Base-by-base conservation (phyloP, 2,329 filamentous ascomycete genomes). In the Aspergillus latus region DNA sequence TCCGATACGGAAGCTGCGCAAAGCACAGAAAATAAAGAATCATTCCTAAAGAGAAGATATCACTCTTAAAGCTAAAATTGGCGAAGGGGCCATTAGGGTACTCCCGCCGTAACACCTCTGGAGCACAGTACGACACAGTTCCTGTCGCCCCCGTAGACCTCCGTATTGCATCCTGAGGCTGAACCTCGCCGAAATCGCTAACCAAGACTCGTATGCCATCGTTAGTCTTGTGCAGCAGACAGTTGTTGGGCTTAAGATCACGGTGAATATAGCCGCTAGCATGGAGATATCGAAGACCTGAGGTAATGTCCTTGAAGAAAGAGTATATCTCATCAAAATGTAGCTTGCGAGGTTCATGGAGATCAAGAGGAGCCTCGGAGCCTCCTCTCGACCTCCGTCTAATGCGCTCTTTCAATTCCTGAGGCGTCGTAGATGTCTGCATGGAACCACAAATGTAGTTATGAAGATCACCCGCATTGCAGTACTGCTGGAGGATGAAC, bases 11-110 rank as follows among this genome's bases (percentile, higher is more conserved):
- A 9, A 99, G 81, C 46, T 88, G 83, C 1, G 88, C 90, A 70
- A 99, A 99, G 71, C 94, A 99, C 81, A 99, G 88, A 69, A 99
- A 99, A 72, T 97, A 96, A 3, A 99, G 82, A 54, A 97, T 97
- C 93, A 99, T 97, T 49, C 94, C 94, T 0, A 99, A 79, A 1
- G 92, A 97, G 73, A 99, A 99, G n/a, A 99, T 89, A 68, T 99
- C 94, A 0, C 92, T 97, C 69, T 97, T 99, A 26, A 90, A 92
- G 0, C 91, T 96, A 67, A 99, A 99, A 69, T 97, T 96, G 6
- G 89, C 92, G 65, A 90, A 93, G 1, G 82, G 82, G 0, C 93
- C 93, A 29, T 79, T 80, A 0, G 82, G 75, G 43, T 70, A 74
- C 36, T 82, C 87, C 62, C 83, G 83, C 49, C 83, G 86, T 30